phyloP scores from a whole-genome alignment of 352 stramenopile species.

The Globisporangium yorkense region DNA sequence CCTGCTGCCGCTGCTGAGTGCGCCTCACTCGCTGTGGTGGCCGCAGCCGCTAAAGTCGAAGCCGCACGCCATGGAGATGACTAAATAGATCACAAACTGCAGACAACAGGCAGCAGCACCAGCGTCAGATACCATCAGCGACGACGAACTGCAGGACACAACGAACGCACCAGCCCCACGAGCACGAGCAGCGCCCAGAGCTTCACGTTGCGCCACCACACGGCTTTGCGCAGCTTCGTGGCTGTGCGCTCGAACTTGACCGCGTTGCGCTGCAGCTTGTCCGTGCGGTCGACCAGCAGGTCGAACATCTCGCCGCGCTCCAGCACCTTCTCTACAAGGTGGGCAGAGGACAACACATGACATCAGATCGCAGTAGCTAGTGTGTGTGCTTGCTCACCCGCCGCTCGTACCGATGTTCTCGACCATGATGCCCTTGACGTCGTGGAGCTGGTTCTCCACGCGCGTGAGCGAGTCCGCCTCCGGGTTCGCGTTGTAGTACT shows the following conservation, averaged over 20 bases:
- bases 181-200: slow-evolving; percentile 76
- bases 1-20: no score
- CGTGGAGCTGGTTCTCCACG: slow-evolving; percentile 95
- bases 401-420: slow-evolving; percentile 92
- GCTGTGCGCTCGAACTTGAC: slow-evolving; percentile 95
- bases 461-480: slow-evolving; percentile 89
- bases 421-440: slow-evolving; percentile 98
- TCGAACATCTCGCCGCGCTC: slow-evolving; percentile 99
- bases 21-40: slow-evolving; percentile 19
- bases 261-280: slow-evolving; percentile 96
- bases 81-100: slow-evolving; percentile 79
- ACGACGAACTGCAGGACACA: neutral
- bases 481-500: slow-evolving; percentile 85
- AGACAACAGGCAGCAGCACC: neutral
- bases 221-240: slow-evolving; percentile 80
- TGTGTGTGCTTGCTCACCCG: no score
- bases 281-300: slow-evolving; percentile 87
- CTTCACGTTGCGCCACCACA: slow-evolving; percentile 89
- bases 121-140: neutral
- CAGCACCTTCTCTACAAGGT: slow-evolving; percentile 91
- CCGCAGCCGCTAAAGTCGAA: slow-evolving; percentile 80
- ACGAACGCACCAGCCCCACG: slow-evolving; percentile 46
- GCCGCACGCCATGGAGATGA: slow-evolving; percentile 84
- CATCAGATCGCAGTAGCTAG: no score
- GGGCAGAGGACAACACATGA: no score